A percentile compares a stretch with the other conserved stretches of the same genome.
Evolutionary conservation across 129 eudicot genomes (phyloP).

Genomic region (Rutidosis leptorrhynchoides): DNA sequence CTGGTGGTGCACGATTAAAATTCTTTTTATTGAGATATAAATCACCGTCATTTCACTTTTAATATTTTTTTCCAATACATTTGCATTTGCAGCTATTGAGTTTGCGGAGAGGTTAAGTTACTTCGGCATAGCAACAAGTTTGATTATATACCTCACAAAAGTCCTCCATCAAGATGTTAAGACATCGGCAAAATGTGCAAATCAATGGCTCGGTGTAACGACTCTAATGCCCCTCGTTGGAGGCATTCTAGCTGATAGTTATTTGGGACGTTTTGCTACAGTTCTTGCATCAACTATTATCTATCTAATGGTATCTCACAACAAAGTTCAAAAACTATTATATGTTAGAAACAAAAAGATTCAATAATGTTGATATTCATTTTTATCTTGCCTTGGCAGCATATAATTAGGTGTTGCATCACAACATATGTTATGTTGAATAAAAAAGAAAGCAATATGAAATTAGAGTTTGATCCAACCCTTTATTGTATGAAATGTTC

Average conservation of each 20-base stretch:
- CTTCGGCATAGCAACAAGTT: conserved; percentile 73
- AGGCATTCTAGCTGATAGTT: conserved; percentile 82
- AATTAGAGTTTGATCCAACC: background rate
- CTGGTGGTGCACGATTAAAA: too few species aligned
- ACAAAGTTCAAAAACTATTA: too few species aligned
- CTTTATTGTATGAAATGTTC: background rate
- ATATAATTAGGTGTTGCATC: background rate
- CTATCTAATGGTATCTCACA: conserved; percentile 79
- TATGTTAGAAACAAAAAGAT: background rate
- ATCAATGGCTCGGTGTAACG: conserved; percentile 73
- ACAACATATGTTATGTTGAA: background rate
- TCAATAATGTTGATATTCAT: background rate
- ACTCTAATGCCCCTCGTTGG: conserved; percentile 78
- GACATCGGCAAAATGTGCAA: conserved; percentile 71
- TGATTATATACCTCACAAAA: conserved; percentile 68
- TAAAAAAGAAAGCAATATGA: background rate
- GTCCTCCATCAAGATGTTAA: conserved; percentile 72
- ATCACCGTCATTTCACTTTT: too few species aligned
- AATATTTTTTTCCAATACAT: background rate
- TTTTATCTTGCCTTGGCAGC: background rate
- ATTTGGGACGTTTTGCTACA: conserved; percentile 66
- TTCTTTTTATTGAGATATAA: too few species aligned
- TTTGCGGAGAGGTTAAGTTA: conserved; percentile 83
- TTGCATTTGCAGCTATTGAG: conserved; percentile 59
- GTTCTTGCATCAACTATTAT: conserved; percentile 56